Conservation (phyloP, 345 rosid species). For the Fremontodendron californicum region DNA sequence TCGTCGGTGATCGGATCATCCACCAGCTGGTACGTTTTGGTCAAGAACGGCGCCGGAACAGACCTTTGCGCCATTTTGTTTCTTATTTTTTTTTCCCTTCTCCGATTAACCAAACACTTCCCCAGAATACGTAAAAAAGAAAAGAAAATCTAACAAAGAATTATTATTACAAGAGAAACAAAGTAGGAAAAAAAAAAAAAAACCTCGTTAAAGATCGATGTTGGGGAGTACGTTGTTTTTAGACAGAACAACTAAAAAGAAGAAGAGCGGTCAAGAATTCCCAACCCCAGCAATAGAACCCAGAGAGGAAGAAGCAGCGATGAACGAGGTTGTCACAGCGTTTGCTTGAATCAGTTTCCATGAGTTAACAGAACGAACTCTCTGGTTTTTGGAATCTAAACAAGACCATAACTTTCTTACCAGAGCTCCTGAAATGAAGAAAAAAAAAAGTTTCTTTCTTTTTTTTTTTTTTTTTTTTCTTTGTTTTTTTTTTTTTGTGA, state of each 20-base stretch:
- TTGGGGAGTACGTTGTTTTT: too few relatives aligned
- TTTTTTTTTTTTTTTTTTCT: neutral
- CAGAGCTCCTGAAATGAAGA: neutral
- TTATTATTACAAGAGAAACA: neutral
- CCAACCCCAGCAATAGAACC: conserved; percentile 97
- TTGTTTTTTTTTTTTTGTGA: neutral
- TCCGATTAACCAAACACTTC: conserved; percentile 1
- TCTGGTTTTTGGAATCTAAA: conserved; percentile 15
- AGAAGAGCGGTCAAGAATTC: conserved; percentile 94
- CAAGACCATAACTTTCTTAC: conserved; percentile 31
- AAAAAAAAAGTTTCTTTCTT: neutral
- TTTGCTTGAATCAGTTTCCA: conserved; percentile 45
- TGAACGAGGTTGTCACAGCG: conserved; percentile 40
- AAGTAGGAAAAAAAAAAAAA: neutral
- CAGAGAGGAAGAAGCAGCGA: conserved; percentile 54
- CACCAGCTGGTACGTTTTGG: conserved; percentile 70
- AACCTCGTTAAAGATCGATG: neutral
- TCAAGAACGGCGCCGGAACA: conserved; percentile 73
- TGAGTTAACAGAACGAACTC: conserved; percentile 19
- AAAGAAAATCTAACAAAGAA: neutral
- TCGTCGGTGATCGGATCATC: conserved; percentile 65
- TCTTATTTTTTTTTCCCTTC: conserved; percentile 14
- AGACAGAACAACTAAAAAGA: conserved; percentile 71
- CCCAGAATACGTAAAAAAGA: conserved; percentile 2
- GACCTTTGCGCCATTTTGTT: conserved; percentile 42